These are phyloP conservation scores for Telfairia occidentalis DNA, from an alignment of 331 rosid genomes.

Conservation along the genomic window DNA sequence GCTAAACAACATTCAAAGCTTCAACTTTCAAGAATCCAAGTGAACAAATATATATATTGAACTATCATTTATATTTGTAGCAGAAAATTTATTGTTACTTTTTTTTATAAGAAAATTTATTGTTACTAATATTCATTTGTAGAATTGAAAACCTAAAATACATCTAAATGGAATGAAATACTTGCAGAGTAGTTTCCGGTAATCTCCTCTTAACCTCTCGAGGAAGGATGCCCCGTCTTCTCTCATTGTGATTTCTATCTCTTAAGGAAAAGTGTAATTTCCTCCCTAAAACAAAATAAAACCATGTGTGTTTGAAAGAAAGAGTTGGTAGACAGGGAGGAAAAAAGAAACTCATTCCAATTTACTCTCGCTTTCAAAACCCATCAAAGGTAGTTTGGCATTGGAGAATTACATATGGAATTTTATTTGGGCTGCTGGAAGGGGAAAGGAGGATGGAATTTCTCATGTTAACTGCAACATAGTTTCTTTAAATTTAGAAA, in stretches of 20 bases:
- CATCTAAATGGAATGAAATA: background rate
- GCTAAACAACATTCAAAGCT: background rate
- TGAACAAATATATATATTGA: background rate
- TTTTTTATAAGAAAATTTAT: background rate
- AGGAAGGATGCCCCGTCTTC: background rate
- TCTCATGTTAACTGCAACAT: background rate
- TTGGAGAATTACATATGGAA: background rate
- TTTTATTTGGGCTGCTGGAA: background rate
- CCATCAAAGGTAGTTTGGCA: background rate
- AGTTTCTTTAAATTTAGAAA: background rate
- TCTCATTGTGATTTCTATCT: background rate
- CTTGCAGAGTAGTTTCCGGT: background rate
- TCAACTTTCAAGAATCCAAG: background rate
- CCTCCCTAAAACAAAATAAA: background rate
- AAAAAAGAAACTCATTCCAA: background rate
- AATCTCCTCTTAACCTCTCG: background rate
- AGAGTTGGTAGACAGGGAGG: background rate
- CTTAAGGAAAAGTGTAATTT: background rate
- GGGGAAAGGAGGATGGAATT: background rate
- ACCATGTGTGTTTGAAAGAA: background rate
- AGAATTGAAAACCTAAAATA: background rate
- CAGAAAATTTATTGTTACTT: background rate
- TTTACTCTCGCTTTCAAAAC: background rate
- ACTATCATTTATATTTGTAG: background rate
- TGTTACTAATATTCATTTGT: background rate